phyloP scores from a whole-genome alignment of 2,329 filamentous ascomycete genomes.

The Fusarium sp. region DNA sequence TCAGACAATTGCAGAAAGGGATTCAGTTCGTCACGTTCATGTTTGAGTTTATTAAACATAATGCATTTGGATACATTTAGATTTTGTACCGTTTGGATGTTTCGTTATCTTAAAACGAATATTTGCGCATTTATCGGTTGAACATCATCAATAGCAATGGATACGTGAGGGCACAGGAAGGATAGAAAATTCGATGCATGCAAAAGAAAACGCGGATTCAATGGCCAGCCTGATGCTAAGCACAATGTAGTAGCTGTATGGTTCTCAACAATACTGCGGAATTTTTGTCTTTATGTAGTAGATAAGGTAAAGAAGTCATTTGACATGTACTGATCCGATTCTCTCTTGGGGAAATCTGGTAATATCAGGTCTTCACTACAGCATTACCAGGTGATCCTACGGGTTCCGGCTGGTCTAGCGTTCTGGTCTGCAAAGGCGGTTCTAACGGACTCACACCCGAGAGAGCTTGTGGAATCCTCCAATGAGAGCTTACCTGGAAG shows the following conservation, averaged over 20 bases:
- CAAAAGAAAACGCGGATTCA: neutral
- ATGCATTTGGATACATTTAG: neutral
- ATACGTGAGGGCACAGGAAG: neutral
- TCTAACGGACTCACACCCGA: slow-evolving; percentile 18
- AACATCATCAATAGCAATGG: neutral
- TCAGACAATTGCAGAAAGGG: neutral
- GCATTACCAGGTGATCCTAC: slow-evolving; percentile 13
- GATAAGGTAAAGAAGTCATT: neutral
- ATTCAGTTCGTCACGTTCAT: neutral
- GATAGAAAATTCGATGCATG: neutral
- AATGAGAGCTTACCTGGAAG: slow-evolving; percentile 16
- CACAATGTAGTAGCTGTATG: neutral
- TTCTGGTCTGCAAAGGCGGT: slow-evolving; percentile 23
- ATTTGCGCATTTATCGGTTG: neutral
- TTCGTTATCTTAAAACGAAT: neutral
- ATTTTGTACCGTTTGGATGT: neutral
- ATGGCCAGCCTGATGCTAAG: neutral
- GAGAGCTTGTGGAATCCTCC: slow-evolving; percentile 22
- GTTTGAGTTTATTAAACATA: slow-evolving; percentile 1
- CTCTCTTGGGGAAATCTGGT: neutral
- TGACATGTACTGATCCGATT: neutral
- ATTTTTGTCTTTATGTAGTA: neutral
- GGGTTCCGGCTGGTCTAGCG: neutral
- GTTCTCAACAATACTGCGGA: neutral
- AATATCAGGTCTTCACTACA: neutral